Evolutionary conservation across 441 rosid species (phyloP), one percentile per base, ranked within the genome.

Genomic region (Gossypium davidsonii): DNA sequence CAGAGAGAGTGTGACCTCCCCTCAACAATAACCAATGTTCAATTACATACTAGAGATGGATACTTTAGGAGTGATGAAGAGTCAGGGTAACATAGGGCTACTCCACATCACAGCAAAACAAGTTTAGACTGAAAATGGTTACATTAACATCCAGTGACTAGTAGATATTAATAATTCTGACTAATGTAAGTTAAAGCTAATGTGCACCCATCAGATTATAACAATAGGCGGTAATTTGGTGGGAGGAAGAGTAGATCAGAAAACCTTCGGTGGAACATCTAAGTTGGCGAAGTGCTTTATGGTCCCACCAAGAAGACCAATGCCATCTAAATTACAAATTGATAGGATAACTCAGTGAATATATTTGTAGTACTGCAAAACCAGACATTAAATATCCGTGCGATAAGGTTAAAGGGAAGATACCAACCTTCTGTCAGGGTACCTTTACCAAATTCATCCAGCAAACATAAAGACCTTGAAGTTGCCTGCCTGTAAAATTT

Each of bases 371-470:
- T 8, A 12, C 12, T 0, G 21, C 52, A 62, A 69, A 20, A 46
- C 48, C 44, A n/a, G 4, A 61, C 31, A 34, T 17, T 44, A 31
- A n/a, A 48, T 49, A 68, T 46, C 72, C 21, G 49, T 49, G 4
- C 28, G 6, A 51, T 6, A 20, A 70, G 67, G 25, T 64, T 39
- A 55, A 5, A 15, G 0, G 17, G 62, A 75, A 73, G 52, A 64
- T 25, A 72, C 83, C 73, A 77, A 95, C 99, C 99, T 91, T 95
- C 96, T 66, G 91, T 86, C 15, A 95, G 94, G 77, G 99, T 93
- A 66, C 99, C 99, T 91, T 95, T 95, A 76, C 99, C 99, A 85
- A 95, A 95, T 83, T 95, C 99, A 77, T 95, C 99, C 80, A 95
- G 61, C 74, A 95, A 84, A 78, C 99, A 95, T 76, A 95, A 83